A percentile compares a stretch with the other conserved stretches of the same genome.
Conservation (phyloP, 768 basidiomycete species). For the Mycena kentingensis region DNA sequence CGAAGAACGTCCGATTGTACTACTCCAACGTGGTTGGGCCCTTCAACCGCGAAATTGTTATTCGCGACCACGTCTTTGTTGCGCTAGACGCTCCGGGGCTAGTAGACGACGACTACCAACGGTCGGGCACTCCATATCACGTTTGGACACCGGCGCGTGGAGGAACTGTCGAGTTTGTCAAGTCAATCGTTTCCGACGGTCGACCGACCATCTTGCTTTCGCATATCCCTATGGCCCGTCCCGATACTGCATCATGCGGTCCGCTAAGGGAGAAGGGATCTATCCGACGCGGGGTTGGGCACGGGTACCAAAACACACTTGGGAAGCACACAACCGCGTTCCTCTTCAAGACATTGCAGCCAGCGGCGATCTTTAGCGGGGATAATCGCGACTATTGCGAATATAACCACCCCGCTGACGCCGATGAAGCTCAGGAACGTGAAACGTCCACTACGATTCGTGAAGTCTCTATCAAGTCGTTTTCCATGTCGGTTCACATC, state of each 20-base stretch:
- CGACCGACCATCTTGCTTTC: slow-evolving; percentile 70
- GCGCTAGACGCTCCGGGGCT: slow-evolving; percentile 76
- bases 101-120: slow-evolving; percentile 79
- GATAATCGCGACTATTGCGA: slow-evolving; percentile 95
- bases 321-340: slow-evolving; percentile 79
- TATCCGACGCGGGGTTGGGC: slow-evolving; percentile 75
- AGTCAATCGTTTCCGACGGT: slow-evolving; percentile 37
- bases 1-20: slow-evolving; percentile 55
- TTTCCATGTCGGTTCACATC: slow-evolving; percentile 76
- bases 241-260: slow-evolving; percentile 76
- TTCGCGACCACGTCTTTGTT: slow-evolving; percentile 75
- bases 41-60: slow-evolving; percentile 58
- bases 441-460: slow-evolving; percentile 41
- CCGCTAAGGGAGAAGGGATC: slow-evolving; percentile 70
- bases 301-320: slow-evolving; percentile 80
- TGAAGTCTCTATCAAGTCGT: slow-evolving; percentile 88
- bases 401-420: slow-evolving; percentile 51
- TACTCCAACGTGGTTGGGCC: slow-evolving; percentile 69
- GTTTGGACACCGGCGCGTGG: slow-evolving; percentile 55
- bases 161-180: slow-evolving; percentile 65
- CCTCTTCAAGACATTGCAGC: slow-evolving; percentile 66
- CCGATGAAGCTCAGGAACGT: slow-evolving; percentile 20
- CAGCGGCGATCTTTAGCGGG: slow-evolving; percentile 74
- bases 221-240: slow-evolving; percentile 83
- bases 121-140: slow-evolving; percentile 53